These are phyloP conservation scores for Ailanthus altissimus DNA, from an alignment of 345 rosid species.

Conservation along the genomic window DNA sequence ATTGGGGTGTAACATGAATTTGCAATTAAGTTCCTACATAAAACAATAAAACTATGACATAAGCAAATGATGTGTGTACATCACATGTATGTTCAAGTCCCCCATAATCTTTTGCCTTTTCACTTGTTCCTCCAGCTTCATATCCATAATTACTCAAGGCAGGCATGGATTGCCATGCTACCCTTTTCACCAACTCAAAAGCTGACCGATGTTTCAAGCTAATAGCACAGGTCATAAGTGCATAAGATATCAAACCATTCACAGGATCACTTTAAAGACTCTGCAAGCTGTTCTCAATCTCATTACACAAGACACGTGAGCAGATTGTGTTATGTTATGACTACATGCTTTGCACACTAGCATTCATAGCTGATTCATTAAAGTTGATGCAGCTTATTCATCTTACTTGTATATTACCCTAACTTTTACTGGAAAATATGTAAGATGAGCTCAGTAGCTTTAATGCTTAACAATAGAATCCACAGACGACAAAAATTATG, in stretches of 20 bases:
- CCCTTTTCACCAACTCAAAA: constrained; percentile 6
- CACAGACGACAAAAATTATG: not conserved
- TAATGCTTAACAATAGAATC: not conserved
- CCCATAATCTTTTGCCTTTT: constrained; percentile 2
- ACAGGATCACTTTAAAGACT: constrained; percentile 25
- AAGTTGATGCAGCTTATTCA: not conserved
- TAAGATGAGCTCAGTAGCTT: not conserved
- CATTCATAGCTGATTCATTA: constrained; percentile 5
- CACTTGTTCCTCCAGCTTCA: not conserved
- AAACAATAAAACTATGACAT: not conserved
- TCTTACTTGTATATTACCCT: not conserved
- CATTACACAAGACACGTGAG: constrained; percentile 23
- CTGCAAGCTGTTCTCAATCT: constrained; percentile 34
- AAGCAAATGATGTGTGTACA: not conserved
- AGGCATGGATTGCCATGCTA: constrained; percentile 7
- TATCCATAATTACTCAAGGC: not conserved
- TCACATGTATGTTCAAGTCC: constrained; percentile 8
- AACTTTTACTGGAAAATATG: not conserved
- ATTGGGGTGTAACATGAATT: not conserved
- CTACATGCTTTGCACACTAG: constrained; percentile 12
- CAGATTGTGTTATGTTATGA: constrained; percentile 10
- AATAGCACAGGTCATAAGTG: not conserved
- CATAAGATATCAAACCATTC: not conserved
- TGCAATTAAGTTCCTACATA: not conserved
- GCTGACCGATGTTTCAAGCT: constrained; percentile 6